Conservation (phyloP, 176 grass and related monocot genomes). For the Carex pumila region DNA sequence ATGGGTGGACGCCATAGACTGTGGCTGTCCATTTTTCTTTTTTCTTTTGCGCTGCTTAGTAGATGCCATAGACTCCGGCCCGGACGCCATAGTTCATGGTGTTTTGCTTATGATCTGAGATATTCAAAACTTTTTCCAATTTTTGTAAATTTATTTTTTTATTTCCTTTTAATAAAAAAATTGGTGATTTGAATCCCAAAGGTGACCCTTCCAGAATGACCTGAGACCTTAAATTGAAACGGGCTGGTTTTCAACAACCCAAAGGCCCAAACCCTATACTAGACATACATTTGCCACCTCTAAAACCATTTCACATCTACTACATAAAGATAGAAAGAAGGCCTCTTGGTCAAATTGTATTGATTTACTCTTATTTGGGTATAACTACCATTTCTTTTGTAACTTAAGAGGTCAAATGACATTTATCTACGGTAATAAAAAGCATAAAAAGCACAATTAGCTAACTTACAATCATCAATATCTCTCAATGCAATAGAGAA, state of each 20-base stretch:
- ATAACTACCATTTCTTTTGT: neutral
- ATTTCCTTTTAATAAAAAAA: no score
- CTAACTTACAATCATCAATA: conserved; percentile 59
- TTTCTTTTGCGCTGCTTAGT: no score
- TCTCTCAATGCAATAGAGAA: conserved; percentile 57
- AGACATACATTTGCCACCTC: neutral
- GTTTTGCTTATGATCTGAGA: no score
- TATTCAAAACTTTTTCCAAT: no score
- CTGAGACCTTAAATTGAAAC: neutral
- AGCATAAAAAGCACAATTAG: conserved; percentile 3
- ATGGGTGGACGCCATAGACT: no score
- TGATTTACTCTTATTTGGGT: neutral
- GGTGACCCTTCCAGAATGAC: neutral
- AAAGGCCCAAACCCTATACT: neutral
- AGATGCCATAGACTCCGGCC: no score
- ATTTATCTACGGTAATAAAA: neutral
- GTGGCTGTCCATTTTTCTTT: no score
- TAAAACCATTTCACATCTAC: neutral
- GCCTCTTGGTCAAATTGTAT: neutral
- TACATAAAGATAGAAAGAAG: neutral
- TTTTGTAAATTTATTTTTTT: no score
- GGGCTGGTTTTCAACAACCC: neutral
- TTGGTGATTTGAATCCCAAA: neutral
- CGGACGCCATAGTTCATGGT: no score
- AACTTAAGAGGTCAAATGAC: neutral